Evolutionary conservation across 2,329 filamentous ascomycete genomes (phyloP).

Genomic region (Aspergillus sp.): DNA sequence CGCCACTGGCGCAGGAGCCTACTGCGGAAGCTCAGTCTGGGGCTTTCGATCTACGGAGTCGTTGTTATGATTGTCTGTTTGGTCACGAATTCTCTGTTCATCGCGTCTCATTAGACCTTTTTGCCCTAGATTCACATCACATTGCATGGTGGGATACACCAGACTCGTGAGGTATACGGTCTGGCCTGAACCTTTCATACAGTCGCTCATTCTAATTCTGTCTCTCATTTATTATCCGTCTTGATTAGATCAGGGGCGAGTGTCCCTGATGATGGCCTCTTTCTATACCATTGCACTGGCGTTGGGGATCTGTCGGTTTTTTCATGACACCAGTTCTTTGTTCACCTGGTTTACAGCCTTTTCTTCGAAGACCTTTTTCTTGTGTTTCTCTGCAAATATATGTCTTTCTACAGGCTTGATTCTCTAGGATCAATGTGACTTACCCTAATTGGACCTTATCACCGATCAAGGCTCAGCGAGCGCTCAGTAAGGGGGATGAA

Average conservation of each 20-base stretch:
- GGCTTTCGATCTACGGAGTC: conserved; percentile 76
- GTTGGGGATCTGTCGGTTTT: conserved; percentile 8
- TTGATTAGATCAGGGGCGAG: neutral
- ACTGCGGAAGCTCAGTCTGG: conserved; percentile 70
- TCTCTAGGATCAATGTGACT: neutral
- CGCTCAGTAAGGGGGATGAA: too few relatives aligned
- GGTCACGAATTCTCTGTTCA: conserved; percentile 78
- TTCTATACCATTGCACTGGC: conserved; percentile 16
- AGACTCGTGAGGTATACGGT: neutral
- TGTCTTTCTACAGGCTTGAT: neutral
- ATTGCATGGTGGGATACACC: neutral
- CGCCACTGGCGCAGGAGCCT: conserved; percentile 62
- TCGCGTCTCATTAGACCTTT: conserved; percentile 55
- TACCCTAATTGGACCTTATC: neutral
- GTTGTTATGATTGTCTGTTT: conserved; percentile 89
- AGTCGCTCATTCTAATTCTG: neutral
- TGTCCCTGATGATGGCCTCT: neutral
- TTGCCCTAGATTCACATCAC: neutral
- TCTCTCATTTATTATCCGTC: neutral
- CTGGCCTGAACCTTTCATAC: neutral
- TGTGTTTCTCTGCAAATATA: neutral
- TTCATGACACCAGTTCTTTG: neutral
- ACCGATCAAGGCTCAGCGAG: neutral
- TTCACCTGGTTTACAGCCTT: neutral
- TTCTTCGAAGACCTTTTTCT: neutral